Evolutionary conservation across 345 rosid species (phyloP), one percentile per base, ranked within the genome.

Genomic region (Heritiera fomes): DNA sequence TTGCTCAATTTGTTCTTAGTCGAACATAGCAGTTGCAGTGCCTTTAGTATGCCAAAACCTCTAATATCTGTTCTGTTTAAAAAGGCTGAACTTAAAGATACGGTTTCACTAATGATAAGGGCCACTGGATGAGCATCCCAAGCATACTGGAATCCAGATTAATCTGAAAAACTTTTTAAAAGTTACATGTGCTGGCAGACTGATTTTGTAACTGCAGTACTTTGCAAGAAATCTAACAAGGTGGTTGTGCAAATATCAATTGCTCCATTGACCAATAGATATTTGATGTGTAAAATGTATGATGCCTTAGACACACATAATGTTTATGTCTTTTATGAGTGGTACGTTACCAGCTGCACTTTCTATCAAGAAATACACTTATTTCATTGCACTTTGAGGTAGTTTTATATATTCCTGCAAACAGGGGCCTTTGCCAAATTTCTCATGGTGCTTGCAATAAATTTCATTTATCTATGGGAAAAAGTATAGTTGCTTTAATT

Each of bases 81-180:
- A 23, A 45, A 68, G 43, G 97, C 91, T 52, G 8, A 45, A 45
- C 17, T 43, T 68, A 20, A 11, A 34, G 20, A 5, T n/a, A 40
- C 7, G 8, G 17, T 68, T 67, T 43, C 14, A 10, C 71, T 66
- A 68, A 45, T 47, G 23, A 11, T 20, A 34, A 43, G 45, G 28
- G 17, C 70, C 46, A 40, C 30, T 17, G 2, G 70, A 40, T 8
- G 45, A 40, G 23, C 8, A 1, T 65, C 47, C 23, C 47, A 38
- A 59, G 11, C 61, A 56, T 59, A 59, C 10, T 6, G 5, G 13
- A 60, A 10, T 28, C 7, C 0, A 0, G 64, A 60, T 9, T 60
- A 10, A 60, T 23, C 23, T 28, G 34, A 8, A 23, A 9, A 28
- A 23, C 14, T 23, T 60, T 60, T 60, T 23, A 8, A 10, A 60